Evolutionary conservation across 306 rosid genomes (phyloP), one percentile per base, ranked within the genome.

Genomic region (Quillaja saponaria): DNA sequence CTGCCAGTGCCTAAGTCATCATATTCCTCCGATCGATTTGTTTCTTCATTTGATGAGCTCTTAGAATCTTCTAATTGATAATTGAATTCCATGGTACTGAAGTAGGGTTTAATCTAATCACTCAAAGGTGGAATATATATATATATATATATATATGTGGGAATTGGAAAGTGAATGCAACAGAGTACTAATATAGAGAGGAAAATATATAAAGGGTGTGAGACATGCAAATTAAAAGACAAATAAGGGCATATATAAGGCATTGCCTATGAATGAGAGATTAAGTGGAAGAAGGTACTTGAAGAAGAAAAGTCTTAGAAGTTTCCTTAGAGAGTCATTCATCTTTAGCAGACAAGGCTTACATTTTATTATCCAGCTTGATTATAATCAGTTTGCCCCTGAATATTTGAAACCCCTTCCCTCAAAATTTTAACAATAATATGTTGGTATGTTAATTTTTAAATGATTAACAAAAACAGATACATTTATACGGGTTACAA

Each of bases 211-310:
- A 61, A 77, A 64, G 14, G 69, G 67, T 49, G 45, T 35, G 64
- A 66, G 42, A 76, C 59, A n/a, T n/a, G n/a, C n/a, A n/a, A n/a
- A n/a, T n/a, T n/a, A 75, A 73, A 56, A 52, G 88, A 85, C 84
- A 82, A 82, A 75, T 6, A 71, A 79, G 55, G 75, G 34, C 84
- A 77, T 77, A n/a, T n/a, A n/a, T n/a, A n/a, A 80, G 88, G 69
- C 76, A 75, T 77, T 61, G 55, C 60, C 82, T 81, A 75, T 45
- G 53, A 50, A 25, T 25, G 78, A 67, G 39, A 19, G 63, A 65
- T 54, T 54, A 67, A 77, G 82, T 34, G 71, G 69, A 71, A 45
- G 65, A 56, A 53, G 71, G 76, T 49, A 66, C 44, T 11, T 69
- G 84, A 75, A 76, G 79, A 42, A 59, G 88, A 82, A 58, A 61